phyloP scores from a whole-genome alignment of 164 flowering plant genomes.

The Nelumbo lutea region DNA sequence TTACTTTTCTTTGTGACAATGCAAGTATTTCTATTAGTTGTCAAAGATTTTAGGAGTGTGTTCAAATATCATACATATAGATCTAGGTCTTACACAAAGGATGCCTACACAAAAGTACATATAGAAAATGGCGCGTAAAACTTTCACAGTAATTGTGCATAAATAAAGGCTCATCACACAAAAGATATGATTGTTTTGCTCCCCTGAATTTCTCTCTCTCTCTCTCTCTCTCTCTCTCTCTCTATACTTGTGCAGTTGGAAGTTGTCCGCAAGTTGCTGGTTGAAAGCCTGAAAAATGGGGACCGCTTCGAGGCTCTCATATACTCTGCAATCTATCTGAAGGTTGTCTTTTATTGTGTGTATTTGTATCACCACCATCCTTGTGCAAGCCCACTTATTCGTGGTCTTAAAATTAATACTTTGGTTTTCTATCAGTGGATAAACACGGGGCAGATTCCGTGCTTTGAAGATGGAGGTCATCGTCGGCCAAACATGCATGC shows the following conservation, averaged over 20 bases:
- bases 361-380: neutral
- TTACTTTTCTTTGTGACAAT: no score
- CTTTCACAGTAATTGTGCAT: no score
- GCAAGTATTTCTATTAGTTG: no score
- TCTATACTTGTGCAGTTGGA: slow-evolving; percentile 51
- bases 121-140: no score
- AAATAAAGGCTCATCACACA: no score
- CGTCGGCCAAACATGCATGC: slow-evolving; percentile 96
- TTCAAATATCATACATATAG: no score
- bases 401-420: neutral
- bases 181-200: no score
- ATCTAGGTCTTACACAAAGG: no score
- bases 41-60: no score
- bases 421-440: slow-evolving; percentile 70
- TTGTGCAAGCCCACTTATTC: neutral
- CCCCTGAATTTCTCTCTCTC: no score
- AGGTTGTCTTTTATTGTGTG: slow-evolving; percentile 38
- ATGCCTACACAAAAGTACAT: no score
- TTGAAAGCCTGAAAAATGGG: slow-evolving; percentile 34
- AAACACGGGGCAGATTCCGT: slow-evolving; percentile 94
- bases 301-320: slow-evolving; percentile 75
- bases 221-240: neutral
- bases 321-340: slow-evolving; percentile 80
- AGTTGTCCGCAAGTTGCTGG: slow-evolving; percentile 69
- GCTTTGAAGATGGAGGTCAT: slow-evolving; percentile 97